Base-by-base conservation (phyloP, 768 basidiomycete species). In the Zangia roseola region DNA sequence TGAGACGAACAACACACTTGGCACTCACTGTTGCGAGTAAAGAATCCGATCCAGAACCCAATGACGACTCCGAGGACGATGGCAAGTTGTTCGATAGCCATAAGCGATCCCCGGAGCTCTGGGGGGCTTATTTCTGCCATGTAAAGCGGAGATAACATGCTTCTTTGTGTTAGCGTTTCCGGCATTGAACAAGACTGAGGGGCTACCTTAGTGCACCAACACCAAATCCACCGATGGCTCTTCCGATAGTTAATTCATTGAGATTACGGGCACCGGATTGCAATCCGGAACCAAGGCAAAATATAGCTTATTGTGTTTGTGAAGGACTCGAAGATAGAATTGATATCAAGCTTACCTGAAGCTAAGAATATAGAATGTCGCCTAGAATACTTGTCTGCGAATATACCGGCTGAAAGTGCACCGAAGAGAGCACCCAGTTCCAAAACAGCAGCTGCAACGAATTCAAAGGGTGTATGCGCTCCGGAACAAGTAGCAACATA, bases 61-160 rank as follows among this genome's bases (percentile, higher is more conserved):
- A 88, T 68, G 0, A 92, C 88, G 6, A 90, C 88, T 3, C 89
- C 90, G 0, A 86, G 69, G 13, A 91, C 88, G 42, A 92, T 92
- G 17, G 85, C 80, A 36, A 90, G 76, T 50, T 91, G 89, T 58
- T 92, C 89, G 3, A 92, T 72, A 1, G 88, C 83, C 68, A 91
- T 75, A 17, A 92, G 75, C 0, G 88, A 88, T 10, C 89, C 89
- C 14, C 90, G 78, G 0, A 86, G 74, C 65, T 90, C 88, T 0
- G 89, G 88, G 10, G 88, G 80, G 52, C 85, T 85, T 43, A 92
- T 92, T 68, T 92, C 89, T 1, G 88, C 82, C 76, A 91, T 89
- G 65, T 91, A 91, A 20, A 91, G 70, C 0, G 88, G 87, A 0
- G 82, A 81, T n/a, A 90, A 71, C 81, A 86, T 89, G 60, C 88